A percentile compares a stretch with the other conserved stretches of the same genome.
Conservation (phyloP, 225 moss, liverwort and hornwort genomes). For the Physcomitrellopsis africana region DNA sequence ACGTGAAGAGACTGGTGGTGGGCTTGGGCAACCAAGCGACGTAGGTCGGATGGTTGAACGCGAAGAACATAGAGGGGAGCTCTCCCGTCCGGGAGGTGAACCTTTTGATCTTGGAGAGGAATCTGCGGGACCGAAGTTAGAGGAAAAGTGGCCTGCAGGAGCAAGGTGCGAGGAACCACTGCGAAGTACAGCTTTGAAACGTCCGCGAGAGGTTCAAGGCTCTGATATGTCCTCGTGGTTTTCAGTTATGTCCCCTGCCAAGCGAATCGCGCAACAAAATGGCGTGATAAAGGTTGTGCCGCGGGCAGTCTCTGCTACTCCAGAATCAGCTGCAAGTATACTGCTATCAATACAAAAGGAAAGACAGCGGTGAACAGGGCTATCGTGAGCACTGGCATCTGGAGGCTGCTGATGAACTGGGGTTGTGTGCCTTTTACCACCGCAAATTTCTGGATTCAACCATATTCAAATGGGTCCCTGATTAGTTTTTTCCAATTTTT, state of each 20-base stretch:
- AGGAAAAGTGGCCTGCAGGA: slow-evolving; percentile 22
- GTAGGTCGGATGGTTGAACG: background rate
- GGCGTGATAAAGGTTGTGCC: slow-evolving; percentile 60
- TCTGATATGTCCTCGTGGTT: slow-evolving; percentile 36
- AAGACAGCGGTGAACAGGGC: slow-evolving; percentile 38
- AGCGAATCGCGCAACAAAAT: slow-evolving; percentile 31
- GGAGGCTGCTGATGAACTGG: slow-evolving; percentile 22
- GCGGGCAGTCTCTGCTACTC: slow-evolving; percentile 56
- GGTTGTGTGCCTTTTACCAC: background rate
- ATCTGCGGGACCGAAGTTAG: slow-evolving; percentile 5
- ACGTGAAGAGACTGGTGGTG: slow-evolving; percentile 17
- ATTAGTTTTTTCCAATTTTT: no score
- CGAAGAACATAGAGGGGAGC: slow-evolving; percentile 4
- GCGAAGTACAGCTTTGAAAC: slow-evolving; percentile 33
- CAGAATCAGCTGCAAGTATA: slow-evolving; percentile 60
- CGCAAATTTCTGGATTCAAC: background rate
- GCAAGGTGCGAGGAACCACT: slow-evolving; percentile 15
- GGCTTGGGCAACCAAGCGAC: slow-evolving; percentile 17
- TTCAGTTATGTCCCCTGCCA: slow-evolving; percentile 33
- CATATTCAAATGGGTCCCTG: no score
- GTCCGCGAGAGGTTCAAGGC: slow-evolving; percentile 29
- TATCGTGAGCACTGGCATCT: slow-evolving; percentile 10
- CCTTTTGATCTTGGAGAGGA: no score
- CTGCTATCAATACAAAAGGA: slow-evolving; percentile 65
- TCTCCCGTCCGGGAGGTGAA: no score